These are phyloP conservation scores for Citrus sp. DNA, from an alignment of 345 rosid species.

Conservation along the genomic window DNA sequence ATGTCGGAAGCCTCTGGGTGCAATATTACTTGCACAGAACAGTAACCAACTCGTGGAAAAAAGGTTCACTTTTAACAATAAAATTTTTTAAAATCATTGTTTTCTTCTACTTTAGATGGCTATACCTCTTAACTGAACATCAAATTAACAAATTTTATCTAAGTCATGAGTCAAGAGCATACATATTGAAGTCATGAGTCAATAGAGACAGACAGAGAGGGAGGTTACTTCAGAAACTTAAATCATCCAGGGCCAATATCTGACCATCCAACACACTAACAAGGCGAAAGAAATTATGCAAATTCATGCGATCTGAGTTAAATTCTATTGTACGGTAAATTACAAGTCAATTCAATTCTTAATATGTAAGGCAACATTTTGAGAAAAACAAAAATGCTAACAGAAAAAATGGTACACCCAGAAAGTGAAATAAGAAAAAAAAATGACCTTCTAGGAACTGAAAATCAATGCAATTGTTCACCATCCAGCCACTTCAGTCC, in stretches of 20 bases:
- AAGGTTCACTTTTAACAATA: neutral
- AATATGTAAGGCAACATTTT: neutral
- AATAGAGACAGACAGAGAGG: no score
- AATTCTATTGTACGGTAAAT: neutral
- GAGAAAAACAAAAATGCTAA: neutral
- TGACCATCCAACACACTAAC: neutral
- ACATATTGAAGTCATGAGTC: neutral
- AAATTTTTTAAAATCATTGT: neutral
- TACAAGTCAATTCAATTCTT: neutral
- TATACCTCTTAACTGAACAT: neutral
- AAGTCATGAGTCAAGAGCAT: neutral
- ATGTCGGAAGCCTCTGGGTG: conserved; percentile 1
- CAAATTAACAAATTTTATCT: neutral
- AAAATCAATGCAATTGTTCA: conserved; percentile 23
- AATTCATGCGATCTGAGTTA: neutral
- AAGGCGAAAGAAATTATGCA: neutral
- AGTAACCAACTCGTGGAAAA: neutral
- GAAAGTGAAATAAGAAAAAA: neutral
- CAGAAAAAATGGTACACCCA: neutral
- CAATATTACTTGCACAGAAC: neutral
- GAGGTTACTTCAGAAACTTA: no score
- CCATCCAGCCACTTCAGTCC: conserved; percentile 68
- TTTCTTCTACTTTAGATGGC: neutral
- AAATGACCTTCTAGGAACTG: neutral
- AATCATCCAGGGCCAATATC: neutral